These are phyloP conservation scores for Suillus luteus DNA, from an alignment of 768 basidiomycete genomes.

Conservation along the genomic window DNA sequence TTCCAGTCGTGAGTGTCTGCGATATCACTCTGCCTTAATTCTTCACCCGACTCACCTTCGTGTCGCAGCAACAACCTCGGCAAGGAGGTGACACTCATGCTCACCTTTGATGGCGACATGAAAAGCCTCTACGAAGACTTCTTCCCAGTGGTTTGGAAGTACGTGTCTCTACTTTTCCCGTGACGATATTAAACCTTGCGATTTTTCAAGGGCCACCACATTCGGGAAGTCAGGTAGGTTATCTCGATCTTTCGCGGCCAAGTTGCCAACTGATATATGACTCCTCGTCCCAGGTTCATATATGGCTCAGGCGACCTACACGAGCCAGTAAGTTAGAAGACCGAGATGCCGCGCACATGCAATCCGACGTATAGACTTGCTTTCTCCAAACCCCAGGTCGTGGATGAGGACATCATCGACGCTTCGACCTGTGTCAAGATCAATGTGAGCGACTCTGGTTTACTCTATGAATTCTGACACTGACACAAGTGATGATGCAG, in stretches of 20 bases:
- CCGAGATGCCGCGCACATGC: not conserved
- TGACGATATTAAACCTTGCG: too few relatives aligned
- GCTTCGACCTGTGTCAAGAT: not conserved
- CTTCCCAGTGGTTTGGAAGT: too few relatives aligned
- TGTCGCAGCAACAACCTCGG: too few relatives aligned
- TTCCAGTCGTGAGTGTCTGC: not conserved
- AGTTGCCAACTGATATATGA: not conserved
- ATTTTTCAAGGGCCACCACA: not conserved
- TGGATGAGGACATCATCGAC: not conserved
- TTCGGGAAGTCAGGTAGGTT: conserved; percentile 2
- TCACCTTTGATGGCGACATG: too few relatives aligned
- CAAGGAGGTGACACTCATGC: too few relatives aligned
- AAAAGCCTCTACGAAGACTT: too few relatives aligned
- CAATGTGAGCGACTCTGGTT: not conserved
- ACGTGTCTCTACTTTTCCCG: too few relatives aligned
- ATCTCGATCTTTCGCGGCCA: too few relatives aligned
- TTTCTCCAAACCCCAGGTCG: not conserved
- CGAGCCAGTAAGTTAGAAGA: not conserved
- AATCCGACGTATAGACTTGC: not conserved
- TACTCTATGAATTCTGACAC: too few relatives aligned
- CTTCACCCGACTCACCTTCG: not conserved
- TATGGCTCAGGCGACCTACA: not conserved
- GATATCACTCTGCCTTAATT: not conserved
- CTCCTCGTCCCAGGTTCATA: not conserved
- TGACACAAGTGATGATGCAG: not conserved